Conservation (phyloP, 768 basidiomycete genomes). For the Boletales sp. region DNA sequence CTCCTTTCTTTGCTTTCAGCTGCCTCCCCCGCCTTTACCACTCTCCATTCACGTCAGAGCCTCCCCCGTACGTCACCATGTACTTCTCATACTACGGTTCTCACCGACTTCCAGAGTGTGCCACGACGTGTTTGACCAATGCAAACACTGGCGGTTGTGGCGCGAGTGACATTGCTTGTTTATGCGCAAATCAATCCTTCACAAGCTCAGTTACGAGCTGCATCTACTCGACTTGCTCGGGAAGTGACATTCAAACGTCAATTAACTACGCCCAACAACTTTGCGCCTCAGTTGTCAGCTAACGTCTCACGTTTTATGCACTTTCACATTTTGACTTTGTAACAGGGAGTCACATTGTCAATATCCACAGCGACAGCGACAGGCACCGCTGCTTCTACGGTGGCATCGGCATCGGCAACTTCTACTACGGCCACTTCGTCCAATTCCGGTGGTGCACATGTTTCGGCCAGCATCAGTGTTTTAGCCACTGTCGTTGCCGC, state of each 20-base stretch:
- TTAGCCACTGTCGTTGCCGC: no score
- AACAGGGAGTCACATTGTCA: slow-evolving; percentile 53
- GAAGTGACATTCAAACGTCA: slow-evolving; percentile 44
- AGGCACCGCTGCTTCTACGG: slow-evolving; percentile 1
- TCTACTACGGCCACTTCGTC: no score
- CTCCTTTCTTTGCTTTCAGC: slow-evolving; percentile 11
- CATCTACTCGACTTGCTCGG: slow-evolving; percentile 44
- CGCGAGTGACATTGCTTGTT: slow-evolving; percentile 50
- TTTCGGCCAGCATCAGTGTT: no score
- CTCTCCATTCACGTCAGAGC: slow-evolving; percentile 17
- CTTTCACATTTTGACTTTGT: not conserved
- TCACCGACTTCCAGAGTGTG: slow-evolving; percentile 43
- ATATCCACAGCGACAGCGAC: not conserved
- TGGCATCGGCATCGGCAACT: no score
- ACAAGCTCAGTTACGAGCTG: slow-evolving; percentile 45
- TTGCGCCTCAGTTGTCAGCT: slow-evolving; percentile 50
- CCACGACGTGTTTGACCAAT: slow-evolving; percentile 42
- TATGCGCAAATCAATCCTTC: slow-evolving; percentile 51
- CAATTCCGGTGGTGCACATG: no score
- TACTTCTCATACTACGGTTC: not conserved
- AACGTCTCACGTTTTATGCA: not conserved
- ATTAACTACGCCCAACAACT: slow-evolving; percentile 36
- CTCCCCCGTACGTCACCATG: slow-evolving; percentile 19
- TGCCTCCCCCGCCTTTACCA: slow-evolving; percentile 15
- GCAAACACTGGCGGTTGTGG: slow-evolving; percentile 46